These are phyloP conservation scores for Zymoseptoria brevis DNA, from an alignment of 2,329 filamentous ascomycete species.

Conservation along the genomic window DNA sequence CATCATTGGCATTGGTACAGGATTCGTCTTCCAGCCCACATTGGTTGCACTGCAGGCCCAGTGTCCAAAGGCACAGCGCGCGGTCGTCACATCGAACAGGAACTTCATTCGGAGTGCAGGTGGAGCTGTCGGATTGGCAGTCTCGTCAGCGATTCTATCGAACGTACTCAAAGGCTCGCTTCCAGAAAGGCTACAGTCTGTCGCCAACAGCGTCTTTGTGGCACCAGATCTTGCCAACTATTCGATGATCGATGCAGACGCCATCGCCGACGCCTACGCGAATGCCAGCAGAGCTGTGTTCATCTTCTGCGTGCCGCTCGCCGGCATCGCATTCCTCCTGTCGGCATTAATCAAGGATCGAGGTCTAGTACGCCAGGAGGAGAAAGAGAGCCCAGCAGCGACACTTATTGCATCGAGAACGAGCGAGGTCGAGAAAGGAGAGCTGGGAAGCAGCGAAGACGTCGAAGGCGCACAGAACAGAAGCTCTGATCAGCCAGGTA, in stretches of 20 bases:
- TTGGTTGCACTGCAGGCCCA: constrained; percentile 47
- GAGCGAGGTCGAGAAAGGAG: background rate
- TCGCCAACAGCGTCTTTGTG: constrained; percentile 36
- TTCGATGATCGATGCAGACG: constrained; percentile 30
- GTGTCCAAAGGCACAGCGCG: constrained; percentile 48
- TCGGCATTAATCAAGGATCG: constrained; percentile 43
- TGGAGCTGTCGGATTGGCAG: constrained; percentile 50
- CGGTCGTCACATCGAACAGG: constrained; percentile 54
- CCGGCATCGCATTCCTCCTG: constrained; percentile 43
- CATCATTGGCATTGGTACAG: constrained; percentile 47
- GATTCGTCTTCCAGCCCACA: constrained; percentile 45
- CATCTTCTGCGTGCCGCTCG: constrained; percentile 48
- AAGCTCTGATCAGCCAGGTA: background rate
- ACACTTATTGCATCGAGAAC: background rate
- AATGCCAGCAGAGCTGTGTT: constrained; percentile 49
- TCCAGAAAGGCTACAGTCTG: constrained; percentile 30
- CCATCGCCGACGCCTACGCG: constrained; percentile 27
- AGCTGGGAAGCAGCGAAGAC: too few species aligned
- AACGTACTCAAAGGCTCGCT: constrained; percentile 31
- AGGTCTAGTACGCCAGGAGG: constrained; percentile 21
- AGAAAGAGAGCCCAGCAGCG: constrained; percentile 8
- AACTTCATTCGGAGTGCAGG: constrained; percentile 57
- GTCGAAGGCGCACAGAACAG: background rate
- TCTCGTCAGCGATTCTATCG: constrained; percentile 46
- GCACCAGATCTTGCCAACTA: constrained; percentile 27